Percentiles rank a stretch among this genome's conserved stretches.
phyloP scores from a whole-genome alignment of 352 stramenopile species.

The Stramenopiles sp. region DNA sequence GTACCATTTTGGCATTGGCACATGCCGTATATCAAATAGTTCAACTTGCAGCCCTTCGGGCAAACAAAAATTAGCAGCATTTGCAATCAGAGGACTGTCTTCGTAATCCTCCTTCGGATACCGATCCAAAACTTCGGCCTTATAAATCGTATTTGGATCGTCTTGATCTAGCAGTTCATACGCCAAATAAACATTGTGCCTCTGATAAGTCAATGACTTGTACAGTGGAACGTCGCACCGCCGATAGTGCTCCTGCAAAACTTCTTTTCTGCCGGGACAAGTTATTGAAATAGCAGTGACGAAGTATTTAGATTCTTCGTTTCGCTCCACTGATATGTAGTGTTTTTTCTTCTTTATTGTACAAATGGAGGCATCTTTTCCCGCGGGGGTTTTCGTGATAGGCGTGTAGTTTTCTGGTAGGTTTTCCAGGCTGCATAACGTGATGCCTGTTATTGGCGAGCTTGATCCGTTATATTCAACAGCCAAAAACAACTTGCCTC shows the following conservation, averaged over 20 bases:
- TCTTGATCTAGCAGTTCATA: not conserved
- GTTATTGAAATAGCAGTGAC: not conserved
- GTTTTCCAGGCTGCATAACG: not conserved
- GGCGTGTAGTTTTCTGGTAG: not conserved
- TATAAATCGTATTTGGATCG: not conserved
- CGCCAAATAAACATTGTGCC: not conserved
- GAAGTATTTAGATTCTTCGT: not conserved
- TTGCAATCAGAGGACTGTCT: not conserved
- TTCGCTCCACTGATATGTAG: not conserved
- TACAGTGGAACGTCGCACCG: not conserved
- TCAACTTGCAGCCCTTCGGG: conserved; percentile 7
- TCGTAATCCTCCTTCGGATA: not conserved
- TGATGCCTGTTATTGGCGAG: not conserved
- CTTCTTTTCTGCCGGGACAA: not conserved
- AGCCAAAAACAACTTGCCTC: not conserved
- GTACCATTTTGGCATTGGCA: conserved; percentile 10
- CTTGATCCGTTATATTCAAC: conserved; percentile 4
- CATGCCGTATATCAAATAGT: not conserved
- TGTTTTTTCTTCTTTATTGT: conserved; percentile 2
- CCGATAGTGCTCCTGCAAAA: not conserved
- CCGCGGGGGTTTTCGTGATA: not conserved
- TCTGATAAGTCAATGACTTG: not conserved
- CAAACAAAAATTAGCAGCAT: conserved; percentile 12
- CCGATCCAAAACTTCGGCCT: not conserved
- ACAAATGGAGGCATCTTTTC: not conserved